These are phyloP conservation scores for Thelephora aurantiotincta DNA, from an alignment of 768 basidiomycete genomes.

Conservation along the genomic window DNA sequence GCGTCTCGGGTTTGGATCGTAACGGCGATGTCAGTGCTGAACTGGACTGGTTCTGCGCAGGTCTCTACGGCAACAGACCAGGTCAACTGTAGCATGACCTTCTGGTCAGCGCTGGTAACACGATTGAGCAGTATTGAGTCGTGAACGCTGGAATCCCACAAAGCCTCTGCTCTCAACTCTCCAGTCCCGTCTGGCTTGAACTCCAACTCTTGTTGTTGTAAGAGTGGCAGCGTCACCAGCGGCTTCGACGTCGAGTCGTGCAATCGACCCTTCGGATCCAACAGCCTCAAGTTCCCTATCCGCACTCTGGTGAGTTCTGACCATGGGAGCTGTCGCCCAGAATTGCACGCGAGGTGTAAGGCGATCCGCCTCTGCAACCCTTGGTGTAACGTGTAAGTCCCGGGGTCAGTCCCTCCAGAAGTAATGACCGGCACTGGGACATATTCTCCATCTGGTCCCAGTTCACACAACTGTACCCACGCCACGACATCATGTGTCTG, in stretches of 20 bases:
- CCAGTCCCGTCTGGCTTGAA: conserved; percentile 82
- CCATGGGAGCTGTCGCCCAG: conserved; percentile 86
- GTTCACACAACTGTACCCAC: conserved; percentile 76
- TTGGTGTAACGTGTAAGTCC: conserved; percentile 82
- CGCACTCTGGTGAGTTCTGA: conserved; percentile 60
- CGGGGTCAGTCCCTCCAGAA: conserved; percentile 61
- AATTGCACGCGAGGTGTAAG: conserved; percentile 71
- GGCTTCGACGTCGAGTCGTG: conserved; percentile 67
- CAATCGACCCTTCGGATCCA: conserved; percentile 71
- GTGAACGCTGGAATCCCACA: conserved; percentile 93
- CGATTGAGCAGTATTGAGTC: conserved; percentile 77
- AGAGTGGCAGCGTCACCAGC: conserved; percentile 58
- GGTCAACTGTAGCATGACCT: conserved; percentile 62
- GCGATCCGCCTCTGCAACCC: conserved; percentile 79
- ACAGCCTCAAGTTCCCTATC: conserved; percentile 70
- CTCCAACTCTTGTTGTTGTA: conserved; percentile 57
- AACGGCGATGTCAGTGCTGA: conserved; percentile 77
- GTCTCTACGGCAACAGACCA: conserved; percentile 76
- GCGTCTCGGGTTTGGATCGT: conserved; percentile 78
- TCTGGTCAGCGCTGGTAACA: conserved; percentile 65
- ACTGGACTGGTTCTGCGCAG: conserved; percentile 76
- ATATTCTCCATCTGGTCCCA: conserved; percentile 76
- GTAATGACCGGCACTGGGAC: conserved; percentile 72
- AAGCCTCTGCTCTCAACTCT: conserved; percentile 46
- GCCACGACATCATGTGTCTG: conserved; percentile 87